Evolutionary conservation across 106 monocot genomes (phyloP).

Genomic region (Allium sativum): DNA sequence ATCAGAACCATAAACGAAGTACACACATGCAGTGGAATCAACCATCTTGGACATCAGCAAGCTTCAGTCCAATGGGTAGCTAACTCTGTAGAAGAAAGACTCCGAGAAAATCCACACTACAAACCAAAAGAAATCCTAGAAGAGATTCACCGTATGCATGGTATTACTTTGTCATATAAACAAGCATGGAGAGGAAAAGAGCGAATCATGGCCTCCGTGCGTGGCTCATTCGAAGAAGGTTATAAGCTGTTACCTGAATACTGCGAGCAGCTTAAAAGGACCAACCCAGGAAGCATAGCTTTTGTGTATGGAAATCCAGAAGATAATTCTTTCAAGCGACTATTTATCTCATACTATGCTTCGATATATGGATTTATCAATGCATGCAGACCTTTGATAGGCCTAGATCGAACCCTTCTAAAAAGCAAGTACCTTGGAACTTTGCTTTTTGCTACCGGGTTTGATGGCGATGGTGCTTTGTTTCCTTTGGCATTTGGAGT

Average conservation of each 20-base stretch:
- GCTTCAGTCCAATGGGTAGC: slow-evolving; percentile 99
- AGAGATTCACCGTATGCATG: slow-evolving; percentile 88
- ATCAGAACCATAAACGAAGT: slow-evolving; percentile 82
- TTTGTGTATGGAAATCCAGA: slow-evolving; percentile 69
- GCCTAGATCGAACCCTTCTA: slow-evolving; percentile 78
- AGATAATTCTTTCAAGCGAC: slow-evolving; percentile 65
- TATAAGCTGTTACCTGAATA: slow-evolving; percentile 82
- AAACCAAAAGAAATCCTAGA: slow-evolving; percentile 97
- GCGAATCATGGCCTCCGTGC: slow-evolving; percentile 85
- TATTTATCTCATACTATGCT: slow-evolving; percentile 84
- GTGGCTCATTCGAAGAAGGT: slow-evolving; percentile 96
- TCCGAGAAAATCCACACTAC: slow-evolving; percentile 88
- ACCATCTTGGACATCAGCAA: slow-evolving; percentile 93
- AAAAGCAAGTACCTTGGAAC: slow-evolving; percentile 96
- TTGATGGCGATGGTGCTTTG: slow-evolving; percentile 90
- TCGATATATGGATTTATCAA: slow-evolving; percentile 91
- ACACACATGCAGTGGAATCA: slow-evolving; percentile 65
- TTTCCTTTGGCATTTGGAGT: slow-evolving; percentile 97
- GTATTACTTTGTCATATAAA: slow-evolving; percentile 93
- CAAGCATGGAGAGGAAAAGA: slow-evolving; percentile 99
- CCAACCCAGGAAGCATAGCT: slow-evolving; percentile 88
- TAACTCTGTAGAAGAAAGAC: slow-evolving; percentile 76
- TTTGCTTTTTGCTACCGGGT: slow-evolving; percentile 83
- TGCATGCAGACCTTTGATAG: slow-evolving; percentile 84
- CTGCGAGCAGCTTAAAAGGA: slow-evolving; percentile 71